phyloP scores from a whole-genome alignment of 75 land plant species.

The Chamaecyparis obtusa region DNA sequence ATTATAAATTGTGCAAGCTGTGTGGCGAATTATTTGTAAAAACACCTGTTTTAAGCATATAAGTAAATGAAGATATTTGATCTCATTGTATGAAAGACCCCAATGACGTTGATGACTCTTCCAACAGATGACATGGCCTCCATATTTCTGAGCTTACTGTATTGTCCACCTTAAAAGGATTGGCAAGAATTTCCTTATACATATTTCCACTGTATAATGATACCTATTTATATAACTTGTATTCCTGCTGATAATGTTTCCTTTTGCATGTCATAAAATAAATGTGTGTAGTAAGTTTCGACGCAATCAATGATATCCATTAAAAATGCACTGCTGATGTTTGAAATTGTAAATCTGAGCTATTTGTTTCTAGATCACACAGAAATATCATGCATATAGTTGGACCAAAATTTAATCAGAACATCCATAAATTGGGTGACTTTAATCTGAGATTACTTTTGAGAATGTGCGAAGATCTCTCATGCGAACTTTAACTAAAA shows the following conservation, averaged over 20 bases:
- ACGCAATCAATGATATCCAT: background rate
- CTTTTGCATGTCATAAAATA: background rate
- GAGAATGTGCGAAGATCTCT: background rate
- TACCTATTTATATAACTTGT: too few species aligned
- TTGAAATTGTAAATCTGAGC: background rate
- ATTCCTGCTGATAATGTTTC: background rate
- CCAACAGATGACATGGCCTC: background rate
- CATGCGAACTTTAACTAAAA: background rate
- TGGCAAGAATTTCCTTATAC: background rate
- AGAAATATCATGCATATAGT: background rate
- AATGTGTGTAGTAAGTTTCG: background rate
- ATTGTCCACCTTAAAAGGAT: background rate
- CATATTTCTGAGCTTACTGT: background rate
- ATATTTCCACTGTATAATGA: background rate
- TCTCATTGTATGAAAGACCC: background rate
- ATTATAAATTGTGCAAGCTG: background rate
- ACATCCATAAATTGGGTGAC: background rate
- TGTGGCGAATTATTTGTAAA: background rate
- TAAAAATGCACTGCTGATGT: background rate
- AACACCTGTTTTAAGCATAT: background rate
- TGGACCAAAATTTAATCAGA: background rate
- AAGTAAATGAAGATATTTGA: background rate
- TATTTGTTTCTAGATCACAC: background rate
- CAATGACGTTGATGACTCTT: background rate
- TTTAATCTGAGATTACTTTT: background rate